Conservation (phyloP, 2,329 filamentous ascomycete genomes). For the Celoporthe dispersa region DNA sequence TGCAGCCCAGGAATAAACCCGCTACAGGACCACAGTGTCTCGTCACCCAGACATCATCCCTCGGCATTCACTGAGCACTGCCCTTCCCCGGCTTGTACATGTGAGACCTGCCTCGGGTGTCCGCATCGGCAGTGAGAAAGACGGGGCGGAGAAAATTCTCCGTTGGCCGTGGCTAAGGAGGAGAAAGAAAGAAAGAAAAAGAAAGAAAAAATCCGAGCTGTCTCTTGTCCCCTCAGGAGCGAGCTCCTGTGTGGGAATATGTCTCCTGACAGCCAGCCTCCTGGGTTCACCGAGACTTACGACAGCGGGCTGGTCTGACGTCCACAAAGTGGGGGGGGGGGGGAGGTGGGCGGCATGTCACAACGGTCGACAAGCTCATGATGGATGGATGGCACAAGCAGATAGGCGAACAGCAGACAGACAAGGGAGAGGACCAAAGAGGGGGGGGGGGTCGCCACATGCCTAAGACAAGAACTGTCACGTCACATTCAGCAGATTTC, state of each 20-base stretch:
- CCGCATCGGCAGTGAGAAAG: constrained; percentile 18
- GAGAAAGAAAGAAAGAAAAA: background rate
- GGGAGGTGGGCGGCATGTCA: background rate
- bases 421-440: too few species aligned
- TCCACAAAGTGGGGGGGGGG: too few species aligned
- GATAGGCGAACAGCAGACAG: background rate
- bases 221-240: background rate
- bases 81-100: background rate
- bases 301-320: background rate
- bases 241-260: background rate
- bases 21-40: background rate
- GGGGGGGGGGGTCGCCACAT: background rate
- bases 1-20: background rate
- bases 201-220: background rate
- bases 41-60: constrained; percentile 5
- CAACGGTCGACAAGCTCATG: background rate
- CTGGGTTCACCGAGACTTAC: background rate
- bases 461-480: background rate
- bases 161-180: background rate
- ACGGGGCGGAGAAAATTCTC: background rate
- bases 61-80: background rate
- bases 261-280: background rate
- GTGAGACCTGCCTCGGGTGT: constrained; percentile 22
- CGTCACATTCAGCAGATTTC: background rate
- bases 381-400: background rate